Percentiles rank a stretch among this genome's conserved stretches.
Conservation (phyloP, 2,329 filamentous ascomycete species). For the Hansfordia pulvinata region DNA sequence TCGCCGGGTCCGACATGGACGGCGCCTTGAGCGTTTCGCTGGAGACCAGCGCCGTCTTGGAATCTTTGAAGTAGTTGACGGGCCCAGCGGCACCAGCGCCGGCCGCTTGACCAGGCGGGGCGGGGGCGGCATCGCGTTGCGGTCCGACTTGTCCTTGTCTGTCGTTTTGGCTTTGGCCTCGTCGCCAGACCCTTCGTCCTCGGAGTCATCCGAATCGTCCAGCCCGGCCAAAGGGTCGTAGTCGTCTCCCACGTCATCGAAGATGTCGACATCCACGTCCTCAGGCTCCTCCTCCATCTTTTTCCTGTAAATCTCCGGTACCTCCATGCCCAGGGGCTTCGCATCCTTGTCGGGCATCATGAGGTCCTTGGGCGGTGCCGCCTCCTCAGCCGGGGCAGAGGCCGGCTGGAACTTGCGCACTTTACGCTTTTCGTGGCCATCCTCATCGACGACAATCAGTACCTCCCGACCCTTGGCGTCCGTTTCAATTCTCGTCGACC, state of each 20-base stretch:
- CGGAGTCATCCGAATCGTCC: slow-evolving; percentile 24
- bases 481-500: slow-evolving; percentile 44
- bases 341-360: slow-evolving; percentile 38
- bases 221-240: slow-evolving; percentile 54
- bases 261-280: slow-evolving; percentile 48
- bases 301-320: slow-evolving; percentile 44
- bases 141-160: slow-evolving; percentile 11
- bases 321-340: slow-evolving; percentile 50
- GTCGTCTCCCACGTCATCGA: slow-evolving; percentile 51
- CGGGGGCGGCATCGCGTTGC: slow-evolving; percentile 29
- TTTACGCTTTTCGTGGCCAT: slow-evolving; percentile 53
- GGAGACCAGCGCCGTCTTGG: slow-evolving; percentile 38
- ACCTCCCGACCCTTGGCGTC: slow-evolving; percentile 50
- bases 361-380: slow-evolving; percentile 23
- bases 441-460: slow-evolving; percentile 51
- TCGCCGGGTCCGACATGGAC: slow-evolving; percentile 58
- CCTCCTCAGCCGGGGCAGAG: slow-evolving; percentile 13
- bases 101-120: too few species aligned
- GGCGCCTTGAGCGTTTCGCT: slow-evolving; percentile 35
- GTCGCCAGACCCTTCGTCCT: slow-evolving; percentile 25
- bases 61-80: slow-evolving; percentile 50
- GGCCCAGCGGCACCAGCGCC: slow-evolving; percentile 20
- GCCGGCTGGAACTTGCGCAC: slow-evolving; percentile 37
- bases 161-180: slow-evolving; percentile 9
- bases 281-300: slow-evolving; percentile 31